Percentiles rank a stretch among this genome's conserved stretches.
Conservation (phyloP, 805 yeast species). For the Phaffomyces antillensis region DNA sequence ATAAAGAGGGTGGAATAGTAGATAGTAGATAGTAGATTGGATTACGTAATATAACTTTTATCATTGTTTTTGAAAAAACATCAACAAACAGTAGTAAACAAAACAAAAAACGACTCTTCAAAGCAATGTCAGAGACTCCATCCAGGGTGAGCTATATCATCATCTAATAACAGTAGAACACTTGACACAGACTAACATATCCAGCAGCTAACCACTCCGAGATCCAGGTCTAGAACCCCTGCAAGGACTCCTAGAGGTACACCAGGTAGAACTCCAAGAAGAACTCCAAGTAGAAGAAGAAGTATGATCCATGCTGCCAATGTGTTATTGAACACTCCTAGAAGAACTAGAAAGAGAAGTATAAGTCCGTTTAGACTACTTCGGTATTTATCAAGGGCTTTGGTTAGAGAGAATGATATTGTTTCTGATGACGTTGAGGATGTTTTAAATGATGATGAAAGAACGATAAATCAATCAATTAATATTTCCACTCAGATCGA, state of each 20-base stretch:
- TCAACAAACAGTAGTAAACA: not conserved
- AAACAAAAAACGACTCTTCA: not conserved
- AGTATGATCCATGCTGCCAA: slow-evolving; percentile 18
- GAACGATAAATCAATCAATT: too few species aligned
- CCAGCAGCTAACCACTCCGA: slow-evolving; percentile 1
- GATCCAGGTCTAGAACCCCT: not conserved
- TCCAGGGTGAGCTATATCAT: not conserved
- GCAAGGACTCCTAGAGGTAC: slow-evolving; percentile 14
- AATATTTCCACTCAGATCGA: too few species aligned
- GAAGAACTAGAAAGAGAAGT: slow-evolving; percentile 14
- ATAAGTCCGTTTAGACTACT: slow-evolving; percentile 19
- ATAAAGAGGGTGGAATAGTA: too few species aligned
- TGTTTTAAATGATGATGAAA: not conserved
- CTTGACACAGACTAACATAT: too few species aligned
- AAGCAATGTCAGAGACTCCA: slow-evolving; percentile 4
- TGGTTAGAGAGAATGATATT: slow-evolving; percentile 6
- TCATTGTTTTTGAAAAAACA: not conserved
- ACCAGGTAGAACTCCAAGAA: slow-evolving; percentile 15
- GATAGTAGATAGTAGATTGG: too few species aligned
- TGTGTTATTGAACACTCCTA: slow-evolving; percentile 13
- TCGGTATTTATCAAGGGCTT: slow-evolving; percentile 17
- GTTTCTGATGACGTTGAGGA: not conserved
- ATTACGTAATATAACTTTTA: not conserved
- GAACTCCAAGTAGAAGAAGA: slow-evolving; percentile 21
- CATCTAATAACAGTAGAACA: not conserved